Conservation (phyloP, 139 green algal species). For the Chlorella ohadii region DNA sequence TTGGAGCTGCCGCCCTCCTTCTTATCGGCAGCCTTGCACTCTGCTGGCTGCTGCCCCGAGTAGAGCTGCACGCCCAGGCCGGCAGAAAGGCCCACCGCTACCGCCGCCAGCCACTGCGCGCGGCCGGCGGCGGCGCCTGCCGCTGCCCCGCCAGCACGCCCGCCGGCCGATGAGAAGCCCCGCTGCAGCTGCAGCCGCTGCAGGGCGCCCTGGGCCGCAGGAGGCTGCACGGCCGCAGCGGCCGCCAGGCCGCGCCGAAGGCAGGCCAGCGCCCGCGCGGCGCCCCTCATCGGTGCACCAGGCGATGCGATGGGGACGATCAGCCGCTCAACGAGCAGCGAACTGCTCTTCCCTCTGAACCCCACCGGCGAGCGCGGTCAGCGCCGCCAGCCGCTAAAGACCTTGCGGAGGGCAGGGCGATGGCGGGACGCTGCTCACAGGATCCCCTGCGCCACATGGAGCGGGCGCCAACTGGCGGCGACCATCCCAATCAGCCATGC, state of each 20-base stretch:
- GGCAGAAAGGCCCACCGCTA: conserved; percentile 15
- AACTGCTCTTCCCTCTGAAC: too few relatives aligned
- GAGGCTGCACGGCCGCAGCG: background rate
- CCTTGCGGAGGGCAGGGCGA: too few relatives aligned
- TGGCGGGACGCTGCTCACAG: too few relatives aligned
- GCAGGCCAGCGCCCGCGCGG: background rate
- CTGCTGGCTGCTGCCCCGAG: conserved; percentile 2
- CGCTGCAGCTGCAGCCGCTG: background rate
- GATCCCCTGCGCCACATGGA: too few relatives aligned
- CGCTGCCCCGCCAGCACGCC: too few relatives aligned
- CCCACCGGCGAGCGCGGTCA: too few relatives aligned
- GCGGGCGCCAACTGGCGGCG: too few relatives aligned
- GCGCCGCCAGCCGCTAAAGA: too few relatives aligned
- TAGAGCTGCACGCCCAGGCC: conserved; percentile 16
- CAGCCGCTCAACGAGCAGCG: too few relatives aligned
- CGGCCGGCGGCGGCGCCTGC: background rate
- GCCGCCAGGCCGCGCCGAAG: background rate
- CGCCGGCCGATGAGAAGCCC: background rate
- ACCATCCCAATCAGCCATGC: too few relatives aligned
- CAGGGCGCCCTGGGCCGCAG: too few relatives aligned
- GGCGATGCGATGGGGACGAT: too few relatives aligned
- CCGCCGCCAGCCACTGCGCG: conserved; percentile 18
- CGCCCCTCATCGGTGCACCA: background rate
- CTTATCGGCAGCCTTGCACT: conserved; percentile 16
- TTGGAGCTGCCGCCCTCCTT: background rate